Base-by-base conservation (phyloP, 2,329 filamentous ascomycete genomes). In the Talaromyces sp. region DNA sequence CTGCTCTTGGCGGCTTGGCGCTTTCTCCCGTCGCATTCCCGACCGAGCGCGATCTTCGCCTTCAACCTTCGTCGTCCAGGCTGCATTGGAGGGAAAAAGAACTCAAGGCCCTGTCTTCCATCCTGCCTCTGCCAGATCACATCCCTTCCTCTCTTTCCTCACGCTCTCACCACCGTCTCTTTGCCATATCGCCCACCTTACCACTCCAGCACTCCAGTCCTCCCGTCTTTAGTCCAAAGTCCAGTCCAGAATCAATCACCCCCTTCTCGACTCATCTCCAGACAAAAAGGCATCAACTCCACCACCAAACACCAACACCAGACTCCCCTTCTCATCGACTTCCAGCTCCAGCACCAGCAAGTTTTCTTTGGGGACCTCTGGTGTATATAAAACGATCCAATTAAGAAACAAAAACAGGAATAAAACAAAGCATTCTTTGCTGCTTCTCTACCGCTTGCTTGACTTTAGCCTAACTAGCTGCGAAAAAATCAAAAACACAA, bases 311-410 rank as follows among this genome's bases (percentile, higher is more conserved):
- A 75, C 71, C 75, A 76, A 68, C 73, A 75, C 71, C 75, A 76
- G 68, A 69, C 68, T 72, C 70, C 70, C 70, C 73, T 69, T 69
- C 67, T 67, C 66, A 60, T 68, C 71, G 73, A 73, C 74, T 73
- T 75, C 75, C 56, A 62, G 35, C 56, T 56, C 60, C 75, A 76
- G 69, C 89, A 93, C 89, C 89, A 91, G 88, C 90, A 90, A 87
- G 89, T 92, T 93, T 93, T 92, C 88, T 82, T 92, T 91, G 80
- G 84, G 88, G 89, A 86, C 84, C 84, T 81, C 84, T 86, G 90
- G 90, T 93, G 89, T 92, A 92, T 83, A 90, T 91, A 91, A 75
- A 68, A 70, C 73, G 75, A 73, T 73, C 70, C 49, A 70, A 81
- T 68, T 68, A 67, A 74, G 77, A 76, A 84, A 83, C 81, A 79